phyloP scores from a whole-genome alignment of 2,329 filamentous ascomycete genomes.

The Neonectria neomacrospora region DNA sequence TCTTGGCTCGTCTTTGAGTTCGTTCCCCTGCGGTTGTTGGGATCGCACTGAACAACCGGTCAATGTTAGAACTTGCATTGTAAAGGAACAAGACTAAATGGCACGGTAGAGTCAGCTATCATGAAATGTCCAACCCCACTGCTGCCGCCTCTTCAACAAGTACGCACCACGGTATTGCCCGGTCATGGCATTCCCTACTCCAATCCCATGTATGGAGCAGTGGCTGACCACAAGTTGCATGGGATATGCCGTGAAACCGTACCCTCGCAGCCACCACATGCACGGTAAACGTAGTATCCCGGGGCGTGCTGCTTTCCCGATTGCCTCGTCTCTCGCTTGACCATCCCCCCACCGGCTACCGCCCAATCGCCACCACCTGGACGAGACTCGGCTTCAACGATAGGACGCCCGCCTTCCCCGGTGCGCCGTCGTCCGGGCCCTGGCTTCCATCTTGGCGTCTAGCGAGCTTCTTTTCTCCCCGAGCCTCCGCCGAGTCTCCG shows the following conservation, averaged over 20 bases:
- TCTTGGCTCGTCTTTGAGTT: not conserved
- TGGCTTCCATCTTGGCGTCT: not conserved
- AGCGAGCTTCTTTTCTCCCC: not conserved
- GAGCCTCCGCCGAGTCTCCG: not conserved
- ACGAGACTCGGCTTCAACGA: not conserved
- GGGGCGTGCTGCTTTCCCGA: not conserved
- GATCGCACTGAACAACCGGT: too few relatives aligned
- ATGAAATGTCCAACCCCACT: not conserved
- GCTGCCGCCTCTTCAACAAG: not conserved
- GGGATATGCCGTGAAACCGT: not conserved
- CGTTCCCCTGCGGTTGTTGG: not conserved
- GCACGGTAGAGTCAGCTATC: too few relatives aligned
- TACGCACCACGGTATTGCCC: not conserved
- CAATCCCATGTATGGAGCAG: not conserved
- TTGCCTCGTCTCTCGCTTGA: not conserved
- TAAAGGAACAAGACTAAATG: too few relatives aligned
- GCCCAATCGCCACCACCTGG: not conserved
- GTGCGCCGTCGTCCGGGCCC: not conserved
- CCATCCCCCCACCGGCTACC: not conserved
- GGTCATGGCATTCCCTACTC: not conserved
- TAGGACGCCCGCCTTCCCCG: not conserved
- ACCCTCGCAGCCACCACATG: not conserved
- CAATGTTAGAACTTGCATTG: too few relatives aligned
- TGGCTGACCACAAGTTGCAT: not conserved
- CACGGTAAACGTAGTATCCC: not conserved